Base-by-base conservation (phyloP, 1,139 yeast genomes). In the Geotrichum reessii region DNA sequence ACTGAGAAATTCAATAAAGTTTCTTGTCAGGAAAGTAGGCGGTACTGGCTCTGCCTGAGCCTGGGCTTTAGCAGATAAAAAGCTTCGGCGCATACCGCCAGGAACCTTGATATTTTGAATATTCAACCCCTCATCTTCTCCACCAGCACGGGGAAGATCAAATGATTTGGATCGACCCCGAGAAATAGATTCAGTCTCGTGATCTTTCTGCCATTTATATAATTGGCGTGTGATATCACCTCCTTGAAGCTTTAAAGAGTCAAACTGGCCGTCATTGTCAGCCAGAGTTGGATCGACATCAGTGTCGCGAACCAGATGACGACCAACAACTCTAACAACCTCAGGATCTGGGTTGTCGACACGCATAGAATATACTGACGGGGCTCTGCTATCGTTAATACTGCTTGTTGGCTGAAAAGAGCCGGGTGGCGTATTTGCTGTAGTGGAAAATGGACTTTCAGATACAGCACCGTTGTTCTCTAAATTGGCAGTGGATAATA, bases 31-130 rank as follows among this genome's bases (percentile, higher is more conserved):
- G 66, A 89, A 87, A 52, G 85, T 83, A 22, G 93, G 92, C 0
- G 70, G 61, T 37, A 65, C 62, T 2, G 65, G 64, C 3, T 69
- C 69, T 11, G 55, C 42, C 28, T 55, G 51, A 52, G 69, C 68
- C 11, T 64, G 59, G 12, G 64, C 63, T 52, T 65, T 65, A 49
- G 66, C 66, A 11, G 84, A 78, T 40, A 92, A 70, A 67, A 82
- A 92, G 65, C 90, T 91, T 65, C 99, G 80, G 66, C 99, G 78
- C 72, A 92, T 92, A 17, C 97, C 99, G 46, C 97, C 97, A 0
- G 97, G 98, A 1, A 89, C 87, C 62, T 85, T 81, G 63, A 92
- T 85, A 63, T 88, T 92, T 63, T 86, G 81, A 22, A 82, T 81
- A 40, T 81, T 78, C 66, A 80, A 62, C 17, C 77, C 75, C n/a